Base-by-base conservation (phyloP, 805 yeast genomes). In the Candida anglica region DNA sequence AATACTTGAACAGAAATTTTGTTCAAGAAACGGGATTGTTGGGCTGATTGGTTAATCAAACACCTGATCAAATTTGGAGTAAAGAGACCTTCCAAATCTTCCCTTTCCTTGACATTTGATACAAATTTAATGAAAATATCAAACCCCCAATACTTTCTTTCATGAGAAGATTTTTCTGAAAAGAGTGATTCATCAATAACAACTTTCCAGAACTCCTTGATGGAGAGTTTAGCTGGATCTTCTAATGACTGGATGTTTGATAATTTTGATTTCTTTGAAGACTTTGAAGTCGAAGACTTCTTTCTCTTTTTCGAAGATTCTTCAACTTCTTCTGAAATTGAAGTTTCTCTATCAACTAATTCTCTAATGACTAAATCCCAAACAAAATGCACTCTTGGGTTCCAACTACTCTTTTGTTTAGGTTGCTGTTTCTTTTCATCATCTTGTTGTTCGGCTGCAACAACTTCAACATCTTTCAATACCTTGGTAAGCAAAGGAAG, bases 61-160 rank as follows among this genome's bases (percentile, higher is more conserved):
- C 84, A 73, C 50, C 95, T 71, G 63, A 81, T 55, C 19, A 89
- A 65, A 51, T 87, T 86, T 19, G 73, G 75, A 5, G 84, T 73
- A 52, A 83, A 70, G 2, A 81, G 36, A 32, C 44, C 18, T 8
- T 39, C 36, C 9, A 63, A 42, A 10, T 43, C 39, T 16, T 48
- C 46, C 3, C 44, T 16, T 2, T 38, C 39, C 3, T 46, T 34
- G 4, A 60, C 41, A 2, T 36, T 27, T 2, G 32, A 36, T 27
- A 80, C 52, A 36, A 78, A 68, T 33, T 69, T 62, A 27, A 60
- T 67, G 40, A 89, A 77, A 8, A 88, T 72, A 45, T 84, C 84
- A 47, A 89, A 77, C 0, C 96, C 98, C 74, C 86, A 75, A 56
- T 72, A 85, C 54, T 89, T 91, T 37, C 96, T 69, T 55, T 89